Conservation (phyloP, 1,284 basidiomycete genomes). For the Meripilus lineatus region DNA sequence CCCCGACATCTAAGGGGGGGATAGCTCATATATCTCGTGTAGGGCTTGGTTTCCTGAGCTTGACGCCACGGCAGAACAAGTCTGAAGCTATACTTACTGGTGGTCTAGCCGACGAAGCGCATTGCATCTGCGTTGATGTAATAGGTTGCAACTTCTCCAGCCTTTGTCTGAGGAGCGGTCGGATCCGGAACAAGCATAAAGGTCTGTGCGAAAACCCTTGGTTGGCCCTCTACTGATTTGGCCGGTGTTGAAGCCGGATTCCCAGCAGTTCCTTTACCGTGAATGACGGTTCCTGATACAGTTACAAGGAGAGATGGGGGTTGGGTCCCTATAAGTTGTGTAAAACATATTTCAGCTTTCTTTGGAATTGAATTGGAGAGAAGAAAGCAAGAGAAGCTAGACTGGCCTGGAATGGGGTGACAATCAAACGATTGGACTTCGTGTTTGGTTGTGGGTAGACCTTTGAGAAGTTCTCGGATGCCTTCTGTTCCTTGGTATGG, state of each 20-base stretch:
- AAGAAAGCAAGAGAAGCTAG: conserved; percentile 2
- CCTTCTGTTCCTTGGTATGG: conserved; percentile 68
- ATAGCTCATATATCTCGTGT: too few species aligned
- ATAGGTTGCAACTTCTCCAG: conserved; percentile 73
- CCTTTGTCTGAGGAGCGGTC: conserved; percentile 51
- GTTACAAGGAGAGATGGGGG: conserved; percentile 75
- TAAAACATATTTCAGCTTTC: conserved; percentile 7
- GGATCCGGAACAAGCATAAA: conserved; percentile 80
- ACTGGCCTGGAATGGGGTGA: conserved; percentile 77
- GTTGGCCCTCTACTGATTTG: conserved; percentile 65
- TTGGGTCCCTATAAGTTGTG: conserved; percentile 46
- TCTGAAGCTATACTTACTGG: too few species aligned
- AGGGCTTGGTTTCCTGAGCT: too few species aligned
- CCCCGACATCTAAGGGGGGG: too few species aligned
- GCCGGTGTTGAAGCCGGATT: conserved; percentile 48
- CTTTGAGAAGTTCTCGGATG: conserved; percentile 56
- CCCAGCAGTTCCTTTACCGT: conserved; percentile 55
- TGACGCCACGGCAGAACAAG: too few species aligned
- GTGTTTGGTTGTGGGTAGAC: conserved; percentile 73
- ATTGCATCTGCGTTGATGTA: conserved; percentile 72
- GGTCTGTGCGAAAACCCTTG: conserved; percentile 80
- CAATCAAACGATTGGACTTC: conserved; percentile 84
- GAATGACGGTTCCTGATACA: conserved; percentile 73
- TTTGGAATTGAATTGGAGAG: conserved; percentile 10
- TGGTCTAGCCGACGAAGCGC: conserved; percentile 72